Conservation (phyloP, 495 filamentous ascomycete genomes). For the Saxispiralis lemnorum region DNA sequence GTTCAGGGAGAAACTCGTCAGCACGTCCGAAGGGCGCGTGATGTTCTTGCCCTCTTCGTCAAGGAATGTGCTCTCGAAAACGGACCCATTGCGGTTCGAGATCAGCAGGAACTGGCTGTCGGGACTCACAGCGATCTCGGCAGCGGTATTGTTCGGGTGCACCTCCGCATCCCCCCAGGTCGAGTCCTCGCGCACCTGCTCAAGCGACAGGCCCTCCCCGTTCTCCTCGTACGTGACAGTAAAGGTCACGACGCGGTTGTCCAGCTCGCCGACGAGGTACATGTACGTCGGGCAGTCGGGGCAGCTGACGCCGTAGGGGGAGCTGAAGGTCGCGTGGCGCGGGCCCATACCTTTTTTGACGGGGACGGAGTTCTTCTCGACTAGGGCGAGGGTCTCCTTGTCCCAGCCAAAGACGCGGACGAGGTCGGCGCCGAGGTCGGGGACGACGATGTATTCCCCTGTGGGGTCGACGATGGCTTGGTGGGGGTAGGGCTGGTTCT, state of each 20-base stretch:
- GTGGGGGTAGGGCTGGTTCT: slow-evolving; percentile 22
- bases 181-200: slow-evolving; percentile 11
- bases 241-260: slow-evolving; percentile 19
- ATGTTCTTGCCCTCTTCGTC: too few relatives aligned
- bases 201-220: slow-evolving; percentile 20
- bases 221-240: slow-evolving; percentile 17
- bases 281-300: slow-evolving; percentile 15
- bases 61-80: slow-evolving; percentile 23
- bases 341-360: slow-evolving; percentile 18
- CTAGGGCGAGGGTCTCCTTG: slow-evolving; percentile 11
- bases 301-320: slow-evolving; percentile 13
- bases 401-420: slow-evolving; percentile 20
- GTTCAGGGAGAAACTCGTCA: slow-evolving; percentile 25
- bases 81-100: slow-evolving; percentile 42
- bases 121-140: slow-evolving; percentile 44
- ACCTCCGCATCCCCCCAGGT: slow-evolving; percentile 15
- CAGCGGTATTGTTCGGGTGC: slow-evolving; percentile 28
- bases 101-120: slow-evolving; percentile 42
- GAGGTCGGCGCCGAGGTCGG: slow-evolving; percentile 24
- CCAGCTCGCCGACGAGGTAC: slow-evolving; percentile 22
- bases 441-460: slow-evolving; percentile 23
- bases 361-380: slow-evolving; percentile 7
- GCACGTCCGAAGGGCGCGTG: slow-evolving; percentile 26
- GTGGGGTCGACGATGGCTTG: slow-evolving; percentile 25
- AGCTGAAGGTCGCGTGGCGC: slow-evolving; percentile 25